Evolutionary conservation across 352 stramenopile species (phyloP).

Genomic region (Phytophthora pistaciae): DNA sequence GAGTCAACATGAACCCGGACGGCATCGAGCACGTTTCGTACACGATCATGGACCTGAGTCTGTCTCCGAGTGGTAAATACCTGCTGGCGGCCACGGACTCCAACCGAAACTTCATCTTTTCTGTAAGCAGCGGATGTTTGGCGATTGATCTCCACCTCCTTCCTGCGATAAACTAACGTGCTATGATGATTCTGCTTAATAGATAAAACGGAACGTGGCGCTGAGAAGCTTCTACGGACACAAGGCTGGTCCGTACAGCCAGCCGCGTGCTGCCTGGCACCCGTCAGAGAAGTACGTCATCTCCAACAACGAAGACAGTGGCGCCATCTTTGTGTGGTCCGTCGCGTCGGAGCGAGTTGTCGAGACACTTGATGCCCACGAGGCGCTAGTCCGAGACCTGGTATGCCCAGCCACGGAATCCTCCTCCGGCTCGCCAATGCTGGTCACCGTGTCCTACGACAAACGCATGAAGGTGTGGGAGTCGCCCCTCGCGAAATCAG

Average conservation of each 20-base stretch:
- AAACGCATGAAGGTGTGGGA: slow-evolving; percentile 80
- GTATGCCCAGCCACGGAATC: slow-evolving; percentile 25
- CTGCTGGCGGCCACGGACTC: slow-evolving; percentile 83
- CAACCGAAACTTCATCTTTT: slow-evolving; percentile 85
- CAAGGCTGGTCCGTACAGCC: slow-evolving; percentile 85
- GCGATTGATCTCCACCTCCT: not conserved
- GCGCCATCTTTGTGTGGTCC: slow-evolving; percentile 74
- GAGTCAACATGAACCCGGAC: slow-evolving; percentile 90
- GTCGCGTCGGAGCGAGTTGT: slow-evolving; percentile 82
- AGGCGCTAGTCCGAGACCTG: slow-evolving; percentile 73
- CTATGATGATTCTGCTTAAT: not conserved
- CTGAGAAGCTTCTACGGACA: slow-evolving; percentile 87
- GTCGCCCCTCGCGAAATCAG: slow-evolving; percentile 23
- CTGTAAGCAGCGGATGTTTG: slow-evolving; percentile 36
- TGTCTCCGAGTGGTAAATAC: slow-evolving; percentile 81
- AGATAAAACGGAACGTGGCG: slow-evolving; percentile 74
- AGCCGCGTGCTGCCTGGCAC: slow-evolving; percentile 78
- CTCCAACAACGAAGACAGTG: slow-evolving; percentile 83
- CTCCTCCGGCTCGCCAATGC: slow-evolving; percentile 25
- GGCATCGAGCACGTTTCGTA: slow-evolving; percentile 90
- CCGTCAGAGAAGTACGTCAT: slow-evolving; percentile 87
- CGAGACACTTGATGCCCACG: slow-evolving; percentile 73
- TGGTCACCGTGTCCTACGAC: slow-evolving; percentile 86
- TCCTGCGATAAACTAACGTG: not conserved
- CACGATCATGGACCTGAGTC: slow-evolving; percentile 85